These are phyloP conservation scores for Hondaea fermentalgiana DNA, from an alignment of 108 stramenopile species.

Conservation along the genomic window DNA sequence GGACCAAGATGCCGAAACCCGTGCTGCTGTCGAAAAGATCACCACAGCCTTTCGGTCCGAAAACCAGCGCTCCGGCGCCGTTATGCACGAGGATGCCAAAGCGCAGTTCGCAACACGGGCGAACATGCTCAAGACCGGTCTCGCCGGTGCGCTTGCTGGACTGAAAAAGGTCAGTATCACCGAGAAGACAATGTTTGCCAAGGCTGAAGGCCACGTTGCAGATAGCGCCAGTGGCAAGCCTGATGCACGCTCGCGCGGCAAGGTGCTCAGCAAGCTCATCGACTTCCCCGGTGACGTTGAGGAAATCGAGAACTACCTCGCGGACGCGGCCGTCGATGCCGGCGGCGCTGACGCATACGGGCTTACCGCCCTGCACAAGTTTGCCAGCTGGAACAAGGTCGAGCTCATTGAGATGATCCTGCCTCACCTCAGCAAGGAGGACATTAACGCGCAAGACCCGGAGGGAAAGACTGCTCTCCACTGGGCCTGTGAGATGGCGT, in stretches of 20 bases:
- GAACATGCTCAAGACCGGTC: neutral
- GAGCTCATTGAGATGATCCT: constrained; percentile 25
- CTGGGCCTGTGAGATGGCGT: constrained; percentile 35
- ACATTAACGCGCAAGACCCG: neutral
- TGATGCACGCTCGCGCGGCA: neutral
- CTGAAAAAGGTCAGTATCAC: constrained; percentile 4
- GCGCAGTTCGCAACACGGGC: neutral
- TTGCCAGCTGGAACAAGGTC: constrained; percentile 36
- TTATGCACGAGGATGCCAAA: neutral
- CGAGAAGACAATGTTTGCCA: constrained; percentile 25
- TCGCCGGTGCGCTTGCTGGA: neutral
- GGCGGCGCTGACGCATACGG: constrained; percentile 30
- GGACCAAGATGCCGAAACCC: neutral
- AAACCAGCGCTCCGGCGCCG: neutral
- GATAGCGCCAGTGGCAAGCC: neutral
- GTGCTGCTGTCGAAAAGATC: neutral
- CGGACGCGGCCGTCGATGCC: constrained; percentile 6
- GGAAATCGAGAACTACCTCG: neutral
- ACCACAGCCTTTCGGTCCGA: neutral
- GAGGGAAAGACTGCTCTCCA: constrained; percentile 34
- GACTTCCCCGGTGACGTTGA: constrained; percentile 35
- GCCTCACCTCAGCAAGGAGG: constrained; percentile 10
- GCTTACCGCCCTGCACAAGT: constrained; percentile 34
- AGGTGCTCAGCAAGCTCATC: constrained; percentile 28
- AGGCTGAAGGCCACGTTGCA: neutral